Evolutionary conservation across 495 filamentous ascomycete species (phyloP).

Genomic region (Neurospora sp.): DNA sequence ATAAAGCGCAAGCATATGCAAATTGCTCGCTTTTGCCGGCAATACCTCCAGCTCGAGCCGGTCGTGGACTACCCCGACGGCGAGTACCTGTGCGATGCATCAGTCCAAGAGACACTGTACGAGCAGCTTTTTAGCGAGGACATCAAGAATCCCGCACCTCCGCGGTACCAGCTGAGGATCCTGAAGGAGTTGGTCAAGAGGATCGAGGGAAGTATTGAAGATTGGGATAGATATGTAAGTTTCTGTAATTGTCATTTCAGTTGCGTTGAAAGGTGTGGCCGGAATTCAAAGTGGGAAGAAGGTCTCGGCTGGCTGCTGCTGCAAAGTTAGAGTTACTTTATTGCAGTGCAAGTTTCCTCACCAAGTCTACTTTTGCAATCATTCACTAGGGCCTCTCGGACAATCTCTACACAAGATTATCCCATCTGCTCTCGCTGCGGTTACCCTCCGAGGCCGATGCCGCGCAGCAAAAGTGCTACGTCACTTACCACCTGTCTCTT

Average conservation of each 20-base stretch:
- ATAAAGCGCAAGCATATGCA: conserved; percentile 1
- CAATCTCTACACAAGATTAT: conserved; percentile 53
- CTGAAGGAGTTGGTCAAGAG: conserved; percentile 56
- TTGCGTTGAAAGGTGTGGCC: conserved; percentile 1
- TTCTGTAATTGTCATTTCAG: background rate
- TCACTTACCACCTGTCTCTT: conserved; percentile 55
- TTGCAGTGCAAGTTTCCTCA: background rate
- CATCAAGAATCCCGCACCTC: conserved; percentile 45
- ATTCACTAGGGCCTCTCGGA: conserved; percentile 60
- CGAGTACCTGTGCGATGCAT: conserved; percentile 20
- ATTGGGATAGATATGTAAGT: conserved; percentile 80
- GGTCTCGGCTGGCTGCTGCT: background rate
- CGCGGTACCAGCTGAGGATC: conserved; percentile 56
- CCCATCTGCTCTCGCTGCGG: conserved; percentile 45
- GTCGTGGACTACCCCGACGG: conserved; percentile 24
- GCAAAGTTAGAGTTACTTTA: background rate
- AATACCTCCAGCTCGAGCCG: conserved; percentile 31
- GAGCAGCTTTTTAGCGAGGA: conserved; percentile 50
- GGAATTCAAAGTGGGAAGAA: background rate
- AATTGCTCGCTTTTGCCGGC: conserved; percentile 29
- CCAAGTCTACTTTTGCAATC: conserved; percentile 5
- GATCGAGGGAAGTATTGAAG: conserved; percentile 56
- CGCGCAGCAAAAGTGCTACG: conserved; percentile 65
- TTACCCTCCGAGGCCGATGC: conserved; percentile 48
- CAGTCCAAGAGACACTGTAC: conserved; percentile 54